Evolutionary conservation across 345 rosid species (phyloP).

Genomic region (Xanthoceras sorbifolium): DNA sequence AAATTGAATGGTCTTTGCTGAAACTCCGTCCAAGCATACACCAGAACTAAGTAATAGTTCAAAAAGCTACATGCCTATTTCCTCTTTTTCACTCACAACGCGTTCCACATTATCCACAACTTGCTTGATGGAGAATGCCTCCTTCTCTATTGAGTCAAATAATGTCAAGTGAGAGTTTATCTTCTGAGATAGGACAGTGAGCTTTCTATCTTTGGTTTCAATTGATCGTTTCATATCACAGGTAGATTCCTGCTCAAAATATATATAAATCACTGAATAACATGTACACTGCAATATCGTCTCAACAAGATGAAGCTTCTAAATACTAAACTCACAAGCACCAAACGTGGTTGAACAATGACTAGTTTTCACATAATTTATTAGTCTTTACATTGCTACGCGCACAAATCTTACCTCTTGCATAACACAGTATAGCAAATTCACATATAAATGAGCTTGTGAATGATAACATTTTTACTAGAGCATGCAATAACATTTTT

Average conservation of each 20-base stretch:
- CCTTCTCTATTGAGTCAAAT: constrained; percentile 80
- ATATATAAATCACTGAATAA: not conserved
- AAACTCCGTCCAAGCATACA: constrained; percentile 14
- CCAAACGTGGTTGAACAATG: not conserved
- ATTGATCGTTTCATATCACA: constrained; percentile 65
- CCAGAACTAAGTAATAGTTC: constrained; percentile 25
- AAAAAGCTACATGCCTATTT: constrained; percentile 64
- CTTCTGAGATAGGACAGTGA: constrained; percentile 48
- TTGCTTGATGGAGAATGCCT: constrained; percentile 62
- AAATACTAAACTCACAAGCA: not conserved
- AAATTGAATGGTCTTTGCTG: constrained; percentile 9
- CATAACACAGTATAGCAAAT: not conserved
- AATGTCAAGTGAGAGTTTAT: constrained; percentile 62
- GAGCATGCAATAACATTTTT: no score
- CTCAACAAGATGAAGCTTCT: not conserved
- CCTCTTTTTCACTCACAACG: constrained; percentile 67
- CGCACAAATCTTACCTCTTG: not conserved
- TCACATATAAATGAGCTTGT: no score
- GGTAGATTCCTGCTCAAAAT: constrained; percentile 63
- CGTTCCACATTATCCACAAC: constrained; percentile 56
- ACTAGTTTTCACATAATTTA: not conserved
- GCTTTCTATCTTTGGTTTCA: constrained; percentile 59
- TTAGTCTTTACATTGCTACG: not conserved
- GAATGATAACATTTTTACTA: no score
- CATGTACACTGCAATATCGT: not conserved